Evolutionary conservation across 192 early-diverging fungal species (phyloP).

Genomic region (Funneliformis mosseae): DNA sequence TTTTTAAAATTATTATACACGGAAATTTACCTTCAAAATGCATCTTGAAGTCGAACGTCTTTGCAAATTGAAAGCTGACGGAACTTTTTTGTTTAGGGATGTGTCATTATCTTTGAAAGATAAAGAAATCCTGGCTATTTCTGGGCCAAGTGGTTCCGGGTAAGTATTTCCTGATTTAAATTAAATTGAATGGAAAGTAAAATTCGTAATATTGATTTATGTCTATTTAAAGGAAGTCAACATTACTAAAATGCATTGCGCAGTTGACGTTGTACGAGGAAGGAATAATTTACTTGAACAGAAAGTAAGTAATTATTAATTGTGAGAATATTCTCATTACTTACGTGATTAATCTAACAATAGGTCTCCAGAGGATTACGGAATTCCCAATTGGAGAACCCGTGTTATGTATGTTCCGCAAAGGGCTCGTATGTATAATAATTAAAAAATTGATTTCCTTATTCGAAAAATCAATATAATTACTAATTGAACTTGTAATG

Average conservation of each 20-base stretch:
- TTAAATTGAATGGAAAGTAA: not conserved
- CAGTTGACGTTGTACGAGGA: conserved; percentile 68
- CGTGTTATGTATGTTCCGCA: conserved; percentile 89
- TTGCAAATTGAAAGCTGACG: conserved; percentile 47
- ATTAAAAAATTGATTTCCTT: not conserved
- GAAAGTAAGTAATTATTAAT: conserved; percentile 41
- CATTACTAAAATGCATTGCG: conserved; percentile 81
- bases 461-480: not conserved
- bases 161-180: conserved; percentile 31
- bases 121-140: conserved; percentile 60
- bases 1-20: not conserved
- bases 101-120: conserved; percentile 54
- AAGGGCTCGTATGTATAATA: conserved; percentile 46
- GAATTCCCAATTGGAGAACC: conserved; percentile 74
- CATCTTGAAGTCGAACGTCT: conserved; percentile 41
- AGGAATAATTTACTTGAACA: conserved; percentile 56
- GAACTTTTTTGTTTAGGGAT: conserved; percentile 59
- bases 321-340: not conserved
- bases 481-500: not conserved
- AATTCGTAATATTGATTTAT: conserved; percentile 5
- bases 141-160: conserved; percentile 74
- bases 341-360: not conserved
- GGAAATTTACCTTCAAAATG: not conserved
- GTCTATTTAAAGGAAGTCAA: conserved; percentile 66
- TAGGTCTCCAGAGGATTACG: conserved; percentile 52